phyloP scores from a whole-genome alignment of 2,329 filamentous ascomycete genomes.

The Ascochyta fabae region DNA sequence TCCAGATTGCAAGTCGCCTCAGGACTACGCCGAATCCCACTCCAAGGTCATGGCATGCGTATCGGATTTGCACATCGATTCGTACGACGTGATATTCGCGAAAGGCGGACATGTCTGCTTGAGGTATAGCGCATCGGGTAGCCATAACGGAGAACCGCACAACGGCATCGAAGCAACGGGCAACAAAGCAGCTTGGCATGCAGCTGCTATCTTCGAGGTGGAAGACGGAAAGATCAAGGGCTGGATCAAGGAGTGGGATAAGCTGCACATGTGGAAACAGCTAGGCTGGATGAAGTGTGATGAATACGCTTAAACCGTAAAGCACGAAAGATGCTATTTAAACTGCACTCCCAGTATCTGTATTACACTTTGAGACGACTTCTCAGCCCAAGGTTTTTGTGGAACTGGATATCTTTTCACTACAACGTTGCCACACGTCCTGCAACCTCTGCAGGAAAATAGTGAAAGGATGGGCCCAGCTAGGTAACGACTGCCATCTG shows the following conservation, averaged over 20 bases:
- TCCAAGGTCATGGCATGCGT: conserved; percentile 46
- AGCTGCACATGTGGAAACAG: conserved; percentile 25
- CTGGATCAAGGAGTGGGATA: conserved; percentile 51
- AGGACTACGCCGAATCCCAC: conserved; percentile 49
- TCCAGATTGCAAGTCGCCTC: conserved; percentile 45
- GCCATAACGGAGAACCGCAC: conserved; percentile 46
- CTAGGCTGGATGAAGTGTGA: conserved; percentile 23
- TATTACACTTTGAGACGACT: too few species aligned
- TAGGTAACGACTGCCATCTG: too few species aligned
- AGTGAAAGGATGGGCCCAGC: too few species aligned
- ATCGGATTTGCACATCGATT: conserved; percentile 45
- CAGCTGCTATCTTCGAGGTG: conserved; percentile 50
- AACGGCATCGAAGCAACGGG: conserved; percentile 44
- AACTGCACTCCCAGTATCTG: too few species aligned
- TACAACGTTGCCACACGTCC: too few species aligned
- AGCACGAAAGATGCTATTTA: too few species aligned
- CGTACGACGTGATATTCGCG: conserved; percentile 46
- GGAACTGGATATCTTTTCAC: too few species aligned
- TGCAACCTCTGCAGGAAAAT: too few species aligned
- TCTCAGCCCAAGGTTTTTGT: too few species aligned
- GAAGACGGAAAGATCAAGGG: conserved; percentile 45
- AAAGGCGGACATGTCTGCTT: conserved; percentile 47
- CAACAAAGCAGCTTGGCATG: conserved; percentile 46
- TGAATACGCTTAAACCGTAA: not conserved
- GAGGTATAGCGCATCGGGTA: conserved; percentile 49